Evolutionary conservation across 169 alveolate species (phyloP).

Genomic region (Babesia bigemina): DNA sequence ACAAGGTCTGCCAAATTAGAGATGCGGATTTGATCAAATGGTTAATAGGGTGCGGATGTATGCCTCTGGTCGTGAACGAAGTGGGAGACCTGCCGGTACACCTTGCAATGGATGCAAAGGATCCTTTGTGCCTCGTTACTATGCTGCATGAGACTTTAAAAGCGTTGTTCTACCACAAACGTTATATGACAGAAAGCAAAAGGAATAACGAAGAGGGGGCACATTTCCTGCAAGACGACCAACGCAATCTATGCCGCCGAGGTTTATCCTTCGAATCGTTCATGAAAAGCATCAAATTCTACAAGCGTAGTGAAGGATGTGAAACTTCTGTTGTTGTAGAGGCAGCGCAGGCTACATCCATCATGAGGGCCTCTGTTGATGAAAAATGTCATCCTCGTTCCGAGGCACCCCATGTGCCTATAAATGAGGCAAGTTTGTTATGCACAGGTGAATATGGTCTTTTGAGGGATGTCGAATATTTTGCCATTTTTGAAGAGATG

Average conservation of each 20-base stretch:
- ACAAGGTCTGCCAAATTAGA: constrained; percentile 49
- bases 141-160: constrained; percentile 51
- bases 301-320: not conserved
- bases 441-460: not conserved
- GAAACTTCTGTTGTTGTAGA: too few relatives aligned
- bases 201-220: not conserved
- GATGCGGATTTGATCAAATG: constrained; percentile 31
- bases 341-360: too few relatives aligned
- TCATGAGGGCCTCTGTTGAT: too few relatives aligned
- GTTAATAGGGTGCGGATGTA: constrained; percentile 45
- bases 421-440: too few relatives aligned
- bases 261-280: not conserved
- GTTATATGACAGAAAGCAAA: not conserved
- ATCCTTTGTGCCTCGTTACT: constrained; percentile 52
- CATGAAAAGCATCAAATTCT: constrained; percentile 5
- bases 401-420: too few relatives aligned
- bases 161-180: constrained; percentile 27
- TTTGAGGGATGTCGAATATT: not conserved
- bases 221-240: not conserved
- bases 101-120: constrained; percentile 54
- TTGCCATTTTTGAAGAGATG: constrained; percentile 47
- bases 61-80: constrained; percentile 64
- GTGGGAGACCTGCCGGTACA: constrained; percentile 71
- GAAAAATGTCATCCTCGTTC: too few relatives aligned
- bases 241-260: not conserved